Evolutionary conservation across 257 asterid species (phyloP).

Genomic region (Nicotiana tomentosiformis): DNA sequence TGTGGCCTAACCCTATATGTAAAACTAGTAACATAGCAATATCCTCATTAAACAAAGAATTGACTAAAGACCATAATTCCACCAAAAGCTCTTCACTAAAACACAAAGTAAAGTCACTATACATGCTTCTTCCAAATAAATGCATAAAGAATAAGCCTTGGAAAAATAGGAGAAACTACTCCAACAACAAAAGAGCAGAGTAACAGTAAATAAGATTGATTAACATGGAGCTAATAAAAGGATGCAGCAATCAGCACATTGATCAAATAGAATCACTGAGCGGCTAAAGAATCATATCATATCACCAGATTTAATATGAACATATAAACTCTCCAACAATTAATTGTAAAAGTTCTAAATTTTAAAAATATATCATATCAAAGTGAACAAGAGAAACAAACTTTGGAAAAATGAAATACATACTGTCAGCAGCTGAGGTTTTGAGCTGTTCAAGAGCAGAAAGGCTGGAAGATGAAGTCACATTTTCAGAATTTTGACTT

Average conservation of each 20-base stretch:
- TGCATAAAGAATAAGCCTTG: neutral
- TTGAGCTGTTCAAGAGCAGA: constrained; percentile 85
- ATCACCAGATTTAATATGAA: neutral
- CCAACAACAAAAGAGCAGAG: neutral
- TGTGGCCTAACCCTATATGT: neutral
- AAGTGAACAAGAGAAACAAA: neutral
- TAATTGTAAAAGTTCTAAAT: neutral
- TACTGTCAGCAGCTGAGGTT: constrained; percentile 80
- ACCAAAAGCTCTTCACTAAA: neutral
- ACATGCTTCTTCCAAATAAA: neutral
- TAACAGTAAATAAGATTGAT: neutral
- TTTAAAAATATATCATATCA: neutral
- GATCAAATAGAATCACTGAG: neutral
- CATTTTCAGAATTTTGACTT: constrained; percentile 23
- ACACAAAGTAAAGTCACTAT: neutral
- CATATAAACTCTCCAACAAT: neutral
- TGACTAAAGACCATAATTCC: neutral
- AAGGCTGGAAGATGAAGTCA: constrained; percentile 66
- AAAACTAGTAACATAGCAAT: neutral
- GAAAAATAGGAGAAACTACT: neutral
- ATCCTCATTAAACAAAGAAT: neutral
- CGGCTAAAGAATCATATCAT: neutral
- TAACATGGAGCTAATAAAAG: neutral
- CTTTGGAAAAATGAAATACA: neutral
- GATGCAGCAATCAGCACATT: neutral